A percentile compares a stretch with the other conserved stretches of the same genome.
phyloP scores from a whole-genome alignment of 345 rosid species.

The Citrus glauca region DNA sequence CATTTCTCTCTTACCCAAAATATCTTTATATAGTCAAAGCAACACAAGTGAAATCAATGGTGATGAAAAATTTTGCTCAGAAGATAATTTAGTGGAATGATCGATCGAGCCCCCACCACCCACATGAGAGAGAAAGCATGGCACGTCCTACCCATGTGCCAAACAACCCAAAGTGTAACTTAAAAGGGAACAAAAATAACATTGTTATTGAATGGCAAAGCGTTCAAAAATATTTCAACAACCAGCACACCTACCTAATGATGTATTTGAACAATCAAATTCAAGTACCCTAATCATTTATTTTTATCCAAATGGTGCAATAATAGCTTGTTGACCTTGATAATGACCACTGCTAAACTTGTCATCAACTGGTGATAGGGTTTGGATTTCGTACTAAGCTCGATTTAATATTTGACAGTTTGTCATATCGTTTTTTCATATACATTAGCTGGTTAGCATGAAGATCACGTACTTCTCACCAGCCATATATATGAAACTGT shows the following conservation, averaged over 20 bases:
- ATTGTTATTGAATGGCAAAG: constrained; percentile 10
- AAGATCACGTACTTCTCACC: constrained; percentile 1
- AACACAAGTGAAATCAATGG: neutral
- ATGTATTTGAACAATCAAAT: constrained; percentile 10
- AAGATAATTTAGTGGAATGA: neutral
- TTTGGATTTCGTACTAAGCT: constrained; percentile 13
- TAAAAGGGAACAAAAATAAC: constrained; percentile 30
- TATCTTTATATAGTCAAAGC: neutral
- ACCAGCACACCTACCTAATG: constrained; percentile 32
- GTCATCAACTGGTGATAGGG: constrained; percentile 1
- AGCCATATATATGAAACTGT: neutral
- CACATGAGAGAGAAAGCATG: constrained; percentile 11
- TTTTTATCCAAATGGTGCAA: neutral
- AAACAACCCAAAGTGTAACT: constrained; percentile 29
- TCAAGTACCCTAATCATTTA: constrained; percentile 12
- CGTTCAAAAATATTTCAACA: constrained; percentile 19
- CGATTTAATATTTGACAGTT: constrained; percentile 22
- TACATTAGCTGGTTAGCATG: neutral
- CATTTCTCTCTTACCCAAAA: neutral
- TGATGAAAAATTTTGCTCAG: neutral
- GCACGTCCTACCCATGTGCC: constrained; percentile 32
- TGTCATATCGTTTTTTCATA: constrained; percentile 22
- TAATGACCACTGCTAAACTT: constrained; percentile 11
- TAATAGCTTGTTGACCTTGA: constrained; percentile 2
- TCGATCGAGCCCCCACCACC: neutral